These are phyloP conservation scores for Paratrypanosoma confusum DNA, from an alignment of 208 protist genomes.

Conservation along the genomic window DNA sequence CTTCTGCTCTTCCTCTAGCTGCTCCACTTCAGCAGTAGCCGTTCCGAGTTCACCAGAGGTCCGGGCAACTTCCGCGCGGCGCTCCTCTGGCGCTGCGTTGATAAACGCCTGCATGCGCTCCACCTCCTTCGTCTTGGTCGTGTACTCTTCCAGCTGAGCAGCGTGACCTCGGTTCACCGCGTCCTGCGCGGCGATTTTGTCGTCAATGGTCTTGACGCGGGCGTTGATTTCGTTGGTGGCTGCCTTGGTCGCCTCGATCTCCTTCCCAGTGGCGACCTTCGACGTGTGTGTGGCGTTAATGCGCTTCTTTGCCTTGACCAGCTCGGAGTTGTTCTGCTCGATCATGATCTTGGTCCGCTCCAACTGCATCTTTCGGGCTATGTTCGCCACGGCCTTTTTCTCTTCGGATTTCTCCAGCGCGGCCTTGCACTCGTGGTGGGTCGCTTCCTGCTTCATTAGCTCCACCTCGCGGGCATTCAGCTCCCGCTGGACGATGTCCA, in stretches of 20 bases:
- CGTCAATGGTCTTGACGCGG: slow-evolving; percentile 24
- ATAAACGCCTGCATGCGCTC: slow-evolving; percentile 45
- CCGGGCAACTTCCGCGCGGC: slow-evolving; percentile 16
- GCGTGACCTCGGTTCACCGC: slow-evolving; percentile 18
- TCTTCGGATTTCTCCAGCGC: slow-evolving; percentile 10
- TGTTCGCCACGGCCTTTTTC: slow-evolving; percentile 20
- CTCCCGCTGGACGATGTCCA: slow-evolving; percentile 67
- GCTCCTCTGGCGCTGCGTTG: slow-evolving; percentile 36
- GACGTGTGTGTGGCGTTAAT: slow-evolving; percentile 20
- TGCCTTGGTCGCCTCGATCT: slow-evolving; percentile 13
- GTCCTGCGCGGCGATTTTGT: slow-evolving; percentile 23
- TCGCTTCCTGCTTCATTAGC: slow-evolving; percentile 78
- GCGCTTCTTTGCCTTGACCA: slow-evolving; percentile 20
- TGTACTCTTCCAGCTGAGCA: slow-evolving; percentile 13
- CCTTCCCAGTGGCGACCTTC: slow-evolving; percentile 16
- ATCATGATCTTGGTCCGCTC: slow-evolving; percentile 20
- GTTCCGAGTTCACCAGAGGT: slow-evolving; percentile 9
- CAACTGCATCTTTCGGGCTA: slow-evolving; percentile 29
- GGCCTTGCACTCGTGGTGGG: slow-evolving; percentile 23
- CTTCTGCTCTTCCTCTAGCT: slow-evolving; percentile 15
- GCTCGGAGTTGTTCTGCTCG: slow-evolving; percentile 21
- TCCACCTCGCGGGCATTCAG: slow-evolving; percentile 74
- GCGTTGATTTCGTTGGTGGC: slow-evolving; percentile 31
- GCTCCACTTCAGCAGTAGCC: slow-evolving; percentile 14
- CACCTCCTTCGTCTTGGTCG: slow-evolving; percentile 25